Conservation (phyloP, 768 basidiomycete species). For the Myochromella boudieri region DNA sequence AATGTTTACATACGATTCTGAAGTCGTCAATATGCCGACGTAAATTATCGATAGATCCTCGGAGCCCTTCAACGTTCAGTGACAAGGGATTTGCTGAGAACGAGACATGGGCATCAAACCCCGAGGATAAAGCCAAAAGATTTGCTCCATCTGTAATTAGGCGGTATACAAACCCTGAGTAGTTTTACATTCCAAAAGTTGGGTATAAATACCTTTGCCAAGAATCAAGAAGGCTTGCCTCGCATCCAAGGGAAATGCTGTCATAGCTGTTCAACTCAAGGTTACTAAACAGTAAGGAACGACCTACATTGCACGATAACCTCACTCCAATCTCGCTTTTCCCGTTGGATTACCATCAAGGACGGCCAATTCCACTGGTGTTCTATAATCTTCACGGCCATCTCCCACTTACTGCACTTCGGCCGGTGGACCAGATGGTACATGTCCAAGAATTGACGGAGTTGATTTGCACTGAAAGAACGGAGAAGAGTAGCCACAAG, state of each 20-base stretch:
- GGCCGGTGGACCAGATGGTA: constrained; percentile 40
- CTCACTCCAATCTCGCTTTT: constrained; percentile 50
- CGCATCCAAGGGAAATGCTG: constrained; percentile 58
- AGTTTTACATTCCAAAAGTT: neutral
- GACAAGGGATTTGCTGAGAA: constrained; percentile 55
- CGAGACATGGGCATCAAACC: constrained; percentile 62
- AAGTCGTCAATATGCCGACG: constrained; percentile 44
- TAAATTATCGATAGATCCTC: constrained; percentile 49
- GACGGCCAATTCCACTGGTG: constrained; percentile 71
- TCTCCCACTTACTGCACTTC: constrained; percentile 36
- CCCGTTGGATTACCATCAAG: constrained; percentile 48
- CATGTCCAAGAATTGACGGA: constrained; percentile 50
- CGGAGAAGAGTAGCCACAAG: constrained; percentile 53
- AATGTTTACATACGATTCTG: constrained; percentile 41
- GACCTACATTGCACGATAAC: constrained; percentile 44
- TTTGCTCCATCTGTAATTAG: constrained; percentile 65
- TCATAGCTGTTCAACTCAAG: constrained; percentile 4
- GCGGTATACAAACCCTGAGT: neutral
- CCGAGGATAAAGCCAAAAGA: constrained; percentile 56
- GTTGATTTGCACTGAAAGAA: constrained; percentile 64
- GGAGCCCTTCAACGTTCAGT: constrained; percentile 58
- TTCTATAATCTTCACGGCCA: constrained; percentile 57
- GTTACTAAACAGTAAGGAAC: neutral
- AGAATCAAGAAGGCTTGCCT: constrained; percentile 69
- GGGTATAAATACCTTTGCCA: constrained; percentile 54